Conservation (phyloP, 2,329 filamentous ascomycete species). For the Aspergillus sp. region DNA sequence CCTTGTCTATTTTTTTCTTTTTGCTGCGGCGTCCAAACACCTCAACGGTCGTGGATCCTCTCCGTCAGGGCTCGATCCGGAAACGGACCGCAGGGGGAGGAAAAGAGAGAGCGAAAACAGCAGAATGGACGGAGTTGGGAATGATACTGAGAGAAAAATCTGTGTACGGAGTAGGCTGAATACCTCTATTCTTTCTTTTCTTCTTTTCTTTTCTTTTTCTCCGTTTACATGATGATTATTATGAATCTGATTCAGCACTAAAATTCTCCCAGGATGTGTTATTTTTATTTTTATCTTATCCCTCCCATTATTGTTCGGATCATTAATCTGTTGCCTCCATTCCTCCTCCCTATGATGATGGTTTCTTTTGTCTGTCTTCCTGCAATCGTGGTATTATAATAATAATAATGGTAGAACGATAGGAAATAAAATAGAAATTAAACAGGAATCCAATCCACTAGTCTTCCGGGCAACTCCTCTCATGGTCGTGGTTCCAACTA, state of each 20-base stretch:
- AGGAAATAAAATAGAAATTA: too few species aligned
- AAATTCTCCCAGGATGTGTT: not conserved
- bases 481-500: too few species aligned
- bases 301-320: not conserved
- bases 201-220: not conserved
- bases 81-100: slow-evolving; percentile 29
- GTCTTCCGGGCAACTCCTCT: too few species aligned
- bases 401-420: too few species aligned
- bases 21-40: not conserved
- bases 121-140: slow-evolving; percentile 9
- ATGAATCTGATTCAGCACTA: not conserved
- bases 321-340: not conserved
- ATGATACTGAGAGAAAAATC: not conserved
- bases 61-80: slow-evolving; percentile 34
- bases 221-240: not conserved
- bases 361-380: not conserved
- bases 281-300: not conserved
- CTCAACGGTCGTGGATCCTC: slow-evolving; percentile 33
- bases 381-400: too few species aligned
- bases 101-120: slow-evolving; percentile 22
- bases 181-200: not conserved
- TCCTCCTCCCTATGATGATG: not conserved
- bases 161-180: not conserved
- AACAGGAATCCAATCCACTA: too few species aligned
- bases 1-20: slow-evolving; percentile 12